Evolutionary conservation across 345 rosid genomes (phyloP).

Genomic region (Kernera saxatilis): DNA sequence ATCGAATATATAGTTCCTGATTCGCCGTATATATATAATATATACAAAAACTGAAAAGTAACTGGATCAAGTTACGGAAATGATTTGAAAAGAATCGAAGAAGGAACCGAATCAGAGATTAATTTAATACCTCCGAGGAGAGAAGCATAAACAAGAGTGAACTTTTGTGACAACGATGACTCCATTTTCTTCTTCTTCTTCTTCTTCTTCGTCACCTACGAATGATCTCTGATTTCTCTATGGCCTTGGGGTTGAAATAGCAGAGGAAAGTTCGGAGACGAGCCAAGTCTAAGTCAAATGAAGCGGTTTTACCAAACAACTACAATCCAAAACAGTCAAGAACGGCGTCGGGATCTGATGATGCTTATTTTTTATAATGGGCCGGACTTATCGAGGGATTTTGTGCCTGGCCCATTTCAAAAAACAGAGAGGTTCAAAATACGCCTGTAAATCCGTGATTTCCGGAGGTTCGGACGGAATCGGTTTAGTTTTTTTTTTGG

Average conservation of each 20-base stretch:
- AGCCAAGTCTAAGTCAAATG: not conserved
- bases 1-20: not conserved
- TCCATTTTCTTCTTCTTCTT: constrained; percentile 35
- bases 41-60: too few relatives aligned
- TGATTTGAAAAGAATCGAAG: not conserved
- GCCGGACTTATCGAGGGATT: not conserved
- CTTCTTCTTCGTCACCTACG: constrained; percentile 10
- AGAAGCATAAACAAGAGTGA: constrained; percentile 33
- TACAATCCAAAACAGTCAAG: not conserved
- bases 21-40: too few relatives aligned
- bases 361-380: not conserved
- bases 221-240: constrained; percentile 17
- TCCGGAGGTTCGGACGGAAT: too few relatives aligned
- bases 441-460: too few relatives aligned
- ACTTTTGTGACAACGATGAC: constrained; percentile 29
- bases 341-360: not conserved
- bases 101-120: not conserved
- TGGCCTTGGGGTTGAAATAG: not conserved
- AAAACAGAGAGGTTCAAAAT: too few relatives aligned
- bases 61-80: not conserved
- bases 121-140: constrained; percentile 56
- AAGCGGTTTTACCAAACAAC: not conserved
- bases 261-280: not conserved
- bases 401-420: not conserved
- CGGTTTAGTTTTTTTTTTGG: too few relatives aligned